Base-by-base conservation (phyloP, 1,284 basidiomycete genomes). In the Chiua sp. region DNA sequence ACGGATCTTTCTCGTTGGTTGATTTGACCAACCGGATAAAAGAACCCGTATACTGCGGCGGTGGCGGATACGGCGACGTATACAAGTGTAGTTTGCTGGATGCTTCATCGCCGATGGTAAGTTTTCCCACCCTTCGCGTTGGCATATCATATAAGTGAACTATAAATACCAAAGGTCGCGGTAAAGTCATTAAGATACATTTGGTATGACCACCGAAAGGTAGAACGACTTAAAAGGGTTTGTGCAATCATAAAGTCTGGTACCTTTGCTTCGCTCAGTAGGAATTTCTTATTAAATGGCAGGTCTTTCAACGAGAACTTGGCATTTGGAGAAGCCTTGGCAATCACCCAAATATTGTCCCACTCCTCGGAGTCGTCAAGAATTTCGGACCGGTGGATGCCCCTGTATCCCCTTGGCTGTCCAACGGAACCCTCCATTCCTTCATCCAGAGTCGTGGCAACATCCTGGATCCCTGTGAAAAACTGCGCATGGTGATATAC, bases 321-420 rank as follows among this genome's bases (percentile, higher is more conserved):
- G 33, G 46, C n/a, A 7, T 35, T 53, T 53, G 56, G 56, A 47
- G 44, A 39, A 47, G 56, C 3, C 56, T 57, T 11, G 50, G 56
- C 4, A 48, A 57, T 47, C 56, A 57, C 37, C 48, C 48, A 3
- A 56, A 56, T 20, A 47, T 57, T 42, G 56, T 57, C 4, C 50
- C 56, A 5, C 42, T 57, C n/a, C 50, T 57, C 23, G 51, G 56
- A 26, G 8, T 57, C 16, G 51, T 20, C n/a, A 53, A 11, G 51
- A 48, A 57, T 30, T 48, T 57, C 20, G 56, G 56, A 32, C 56
- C 46, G 3, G 51, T 47, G 5, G 51, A 57, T 32, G 50, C 44
- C 3, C 55, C 30, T 10, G 56, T 57, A n/a, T 53, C 56, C 8
- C 51, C 56, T 32, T 57, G 56, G 56, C 37, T 48, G 51, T 7